Percentiles rank a stretch among this genome's conserved stretches.
phyloP scores from a whole-genome alignment of 2,329 filamentous ascomycete genomes.

The Penicillium expansum region DNA sequence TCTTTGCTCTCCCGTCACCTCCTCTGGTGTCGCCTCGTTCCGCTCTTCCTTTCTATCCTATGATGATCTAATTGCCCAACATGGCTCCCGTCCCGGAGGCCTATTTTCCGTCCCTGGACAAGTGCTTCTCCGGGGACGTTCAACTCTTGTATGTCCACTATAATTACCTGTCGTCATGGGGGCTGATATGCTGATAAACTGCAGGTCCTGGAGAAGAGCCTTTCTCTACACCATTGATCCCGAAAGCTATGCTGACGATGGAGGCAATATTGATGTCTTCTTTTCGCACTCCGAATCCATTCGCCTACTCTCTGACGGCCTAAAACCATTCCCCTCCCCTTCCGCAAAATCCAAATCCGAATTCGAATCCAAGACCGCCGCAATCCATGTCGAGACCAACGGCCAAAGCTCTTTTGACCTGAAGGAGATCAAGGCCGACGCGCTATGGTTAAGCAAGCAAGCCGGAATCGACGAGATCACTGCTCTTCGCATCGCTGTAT shows the following conservation, averaged over 20 bases:
- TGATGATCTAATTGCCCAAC: constrained; percentile 44
- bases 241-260: constrained; percentile 50
- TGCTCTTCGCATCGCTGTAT: constrained; percentile 73
- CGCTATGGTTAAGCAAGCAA: constrained; percentile 78
- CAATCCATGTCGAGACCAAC: constrained; percentile 75
- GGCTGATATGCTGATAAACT: constrained; percentile 22
- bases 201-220: constrained; percentile 59
- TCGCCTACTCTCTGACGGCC: constrained; percentile 65
- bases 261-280: constrained; percentile 63
- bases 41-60: constrained; percentile 22
- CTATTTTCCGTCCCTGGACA: constrained; percentile 82
- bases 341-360: constrained; percentile 63
- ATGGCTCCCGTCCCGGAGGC: constrained; percentile 71
- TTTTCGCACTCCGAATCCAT: constrained; percentile 68
- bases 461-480: constrained; percentile 75
- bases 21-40: constrained; percentile 4
- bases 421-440: constrained; percentile 77
- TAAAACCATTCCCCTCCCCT: constrained; percentile 64
- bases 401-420: constrained; percentile 68
- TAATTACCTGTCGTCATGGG: background rate
- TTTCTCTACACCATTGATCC: constrained; percentile 52
- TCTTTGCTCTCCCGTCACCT: constrained; percentile 3
- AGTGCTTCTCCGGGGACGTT: constrained; percentile 77
- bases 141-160: constrained; percentile 64
- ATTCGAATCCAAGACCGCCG: constrained; percentile 81